Conservation (phyloP, 208 protist genomes). For the Zelonia costaricensis region DNA sequence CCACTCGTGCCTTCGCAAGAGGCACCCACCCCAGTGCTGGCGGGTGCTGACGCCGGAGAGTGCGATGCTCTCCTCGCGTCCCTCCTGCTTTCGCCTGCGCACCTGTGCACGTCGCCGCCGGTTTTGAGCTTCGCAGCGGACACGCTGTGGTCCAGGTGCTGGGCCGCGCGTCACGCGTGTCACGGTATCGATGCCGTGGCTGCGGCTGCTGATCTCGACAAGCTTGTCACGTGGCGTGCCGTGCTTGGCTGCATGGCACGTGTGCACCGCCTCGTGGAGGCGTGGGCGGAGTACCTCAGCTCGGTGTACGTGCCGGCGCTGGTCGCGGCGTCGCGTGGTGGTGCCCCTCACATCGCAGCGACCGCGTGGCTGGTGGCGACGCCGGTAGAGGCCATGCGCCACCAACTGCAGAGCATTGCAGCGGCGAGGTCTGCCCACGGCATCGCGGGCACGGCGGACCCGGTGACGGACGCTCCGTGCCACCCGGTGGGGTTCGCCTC, state of each 20-base stretch:
- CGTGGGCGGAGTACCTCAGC: conserved; percentile 14
- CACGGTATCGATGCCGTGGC: too few relatives aligned
- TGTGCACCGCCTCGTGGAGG: conserved; percentile 12
- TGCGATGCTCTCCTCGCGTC: conserved; percentile 4
- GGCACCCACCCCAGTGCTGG: neutral
- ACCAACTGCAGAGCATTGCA: too few relatives aligned
- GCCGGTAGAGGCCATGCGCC: conserved; percentile 18
- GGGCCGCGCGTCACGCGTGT: neutral
- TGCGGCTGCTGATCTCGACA: conserved; percentile 7
- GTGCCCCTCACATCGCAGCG: too few relatives aligned
- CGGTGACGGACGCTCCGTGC: too few relatives aligned
- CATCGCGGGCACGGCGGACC: too few relatives aligned
- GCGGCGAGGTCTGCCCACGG: too few relatives aligned
- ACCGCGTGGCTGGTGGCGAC: conserved; percentile 5
- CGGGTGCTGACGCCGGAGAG: neutral
- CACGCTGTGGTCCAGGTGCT: conserved; percentile 3
- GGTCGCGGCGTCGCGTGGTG: neutral
- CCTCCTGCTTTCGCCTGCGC: conserved; percentile 3
- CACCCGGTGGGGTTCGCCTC: too few relatives aligned
- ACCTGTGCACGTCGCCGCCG: neutral
- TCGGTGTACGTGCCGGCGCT: conserved; percentile 14
- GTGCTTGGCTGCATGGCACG: conserved; percentile 1
- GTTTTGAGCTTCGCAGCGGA: neutral
- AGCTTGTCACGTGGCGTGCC: conserved; percentile 15
- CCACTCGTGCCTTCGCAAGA: too few relatives aligned